Conservation (phyloP, 345 rosid genomes). For the Eucalyptus regnans region DNA sequence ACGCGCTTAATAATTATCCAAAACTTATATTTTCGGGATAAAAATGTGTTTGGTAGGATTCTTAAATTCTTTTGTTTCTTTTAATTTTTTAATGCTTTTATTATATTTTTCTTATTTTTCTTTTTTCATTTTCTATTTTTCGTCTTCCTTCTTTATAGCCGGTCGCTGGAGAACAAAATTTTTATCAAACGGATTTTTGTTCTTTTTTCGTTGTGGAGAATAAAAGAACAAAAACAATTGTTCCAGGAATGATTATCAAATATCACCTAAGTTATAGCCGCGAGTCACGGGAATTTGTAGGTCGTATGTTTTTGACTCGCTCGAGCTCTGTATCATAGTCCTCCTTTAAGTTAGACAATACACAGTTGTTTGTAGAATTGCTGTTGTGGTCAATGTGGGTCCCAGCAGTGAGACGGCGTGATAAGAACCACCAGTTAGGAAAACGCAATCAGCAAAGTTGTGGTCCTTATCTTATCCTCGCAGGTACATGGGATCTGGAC, state of each 20-base stretch:
- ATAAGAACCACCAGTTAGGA: neutral
- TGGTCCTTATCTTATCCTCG: neutral
- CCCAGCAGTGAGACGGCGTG: neutral
- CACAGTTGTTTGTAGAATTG: neutral
- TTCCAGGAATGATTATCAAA: too few species aligned
- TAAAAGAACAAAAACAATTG: too few species aligned
- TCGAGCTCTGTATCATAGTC: neutral
- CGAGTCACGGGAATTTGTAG: neutral
- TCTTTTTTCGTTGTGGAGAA: accelerated
- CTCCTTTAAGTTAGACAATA: neutral
- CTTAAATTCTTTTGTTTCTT: too few species aligned
- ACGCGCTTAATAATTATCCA: accelerated
- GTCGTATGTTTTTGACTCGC: neutral
- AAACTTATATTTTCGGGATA: too few species aligned
- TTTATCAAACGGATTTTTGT: accelerated
- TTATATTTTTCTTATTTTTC: too few species aligned
- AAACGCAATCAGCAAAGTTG: neutral
- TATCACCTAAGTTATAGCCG: too few species aligned
- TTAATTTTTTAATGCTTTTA: too few species aligned
- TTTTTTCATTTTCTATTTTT: too few species aligned
- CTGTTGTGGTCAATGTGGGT: neutral
- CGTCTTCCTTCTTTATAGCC: too few species aligned
- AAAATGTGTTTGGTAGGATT: too few species aligned
- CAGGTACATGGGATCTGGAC: neutral
- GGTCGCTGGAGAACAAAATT: accelerated